A percentile compares a stretch with the other conserved stretches of the same genome.
These are phyloP conservation scores for Coffea eugenioides DNA, from an alignment of 257 asterid genomes.

Conservation along the genomic window DNA sequence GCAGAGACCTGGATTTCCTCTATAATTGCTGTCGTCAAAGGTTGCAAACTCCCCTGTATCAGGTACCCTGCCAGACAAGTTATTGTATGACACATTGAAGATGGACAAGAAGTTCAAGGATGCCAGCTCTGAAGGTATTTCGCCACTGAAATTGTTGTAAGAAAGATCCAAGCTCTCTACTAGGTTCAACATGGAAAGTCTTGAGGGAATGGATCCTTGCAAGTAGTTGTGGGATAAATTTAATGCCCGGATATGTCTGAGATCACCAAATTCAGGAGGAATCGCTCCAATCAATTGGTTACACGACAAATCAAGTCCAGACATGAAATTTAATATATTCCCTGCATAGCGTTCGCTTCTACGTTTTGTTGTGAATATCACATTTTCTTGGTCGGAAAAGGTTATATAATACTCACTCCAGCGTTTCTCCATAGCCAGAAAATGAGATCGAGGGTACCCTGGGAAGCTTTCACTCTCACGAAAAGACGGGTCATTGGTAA, in stretches of 20 bases:
- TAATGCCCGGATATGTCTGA: background rate
- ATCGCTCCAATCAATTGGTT: conserved; percentile 14
- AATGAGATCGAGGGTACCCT: background rate
- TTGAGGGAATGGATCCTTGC: no score
- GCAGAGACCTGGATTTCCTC: conserved; percentile 8
- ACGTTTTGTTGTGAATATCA: conserved; percentile 10
- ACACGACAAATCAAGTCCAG: conserved; percentile 18
- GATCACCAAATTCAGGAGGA: background rate
- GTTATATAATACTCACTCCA: no score
- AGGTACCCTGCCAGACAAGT: no score
- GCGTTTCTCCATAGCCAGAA: no score
- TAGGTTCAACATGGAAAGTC: no score
- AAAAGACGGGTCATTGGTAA: background rate
- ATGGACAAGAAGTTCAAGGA: background rate
- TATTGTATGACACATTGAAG: conserved; percentile 14
- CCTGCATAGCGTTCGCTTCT: conserved; percentile 5
- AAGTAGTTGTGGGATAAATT: no score
- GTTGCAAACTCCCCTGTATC: conserved; percentile 16
- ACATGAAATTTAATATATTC: conserved; percentile 18
- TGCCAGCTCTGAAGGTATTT: background rate
- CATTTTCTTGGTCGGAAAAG: background rate
- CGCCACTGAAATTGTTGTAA: conserved; percentile 12
- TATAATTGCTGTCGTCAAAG: conserved; percentile 14
- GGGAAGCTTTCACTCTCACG: no score
- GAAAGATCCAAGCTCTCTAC: conserved; percentile 25